phyloP scores from a whole-genome alignment of 1,284 basidiomycete species.

The Papiliotrema flavescens region DNA sequence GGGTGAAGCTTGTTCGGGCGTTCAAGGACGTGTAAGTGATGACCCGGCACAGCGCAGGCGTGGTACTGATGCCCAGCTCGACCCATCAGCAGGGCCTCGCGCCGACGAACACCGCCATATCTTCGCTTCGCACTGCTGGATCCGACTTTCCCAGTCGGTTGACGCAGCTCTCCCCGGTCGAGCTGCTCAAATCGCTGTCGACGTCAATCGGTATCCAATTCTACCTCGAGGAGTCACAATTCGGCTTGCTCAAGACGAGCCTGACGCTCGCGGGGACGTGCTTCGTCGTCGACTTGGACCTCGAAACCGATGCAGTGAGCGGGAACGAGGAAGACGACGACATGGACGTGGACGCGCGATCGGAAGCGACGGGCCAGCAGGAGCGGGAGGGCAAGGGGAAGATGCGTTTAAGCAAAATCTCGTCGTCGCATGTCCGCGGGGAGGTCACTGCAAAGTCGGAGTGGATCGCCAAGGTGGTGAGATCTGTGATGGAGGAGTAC shows the following conservation, averaged over 20 bases:
- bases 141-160: conserved; percentile 10
- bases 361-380: conserved; percentile 5
- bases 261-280: conserved; percentile 39
- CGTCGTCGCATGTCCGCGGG: conserved; percentile 31
- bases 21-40: conserved; percentile 33
- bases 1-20: conserved; percentile 19
- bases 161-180: conserved; percentile 18
- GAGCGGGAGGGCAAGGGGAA: conserved; percentile 17
- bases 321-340: conserved; percentile 26
- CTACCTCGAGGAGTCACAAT: conserved; percentile 44
- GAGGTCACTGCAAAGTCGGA: conserved; percentile 29
- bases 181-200: conserved; percentile 31
- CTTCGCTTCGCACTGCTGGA: not conserved
- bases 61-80: conserved; percentile 11
- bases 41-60: not conserved
- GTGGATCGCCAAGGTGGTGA: conserved; percentile 25
- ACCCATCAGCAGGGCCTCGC: conserved; percentile 30
- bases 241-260: conserved; percentile 35
- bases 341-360: conserved; percentile 6
- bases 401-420: conserved; percentile 32
- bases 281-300: conserved; percentile 44
- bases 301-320: conserved; percentile 28
- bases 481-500: conserved; percentile 22
- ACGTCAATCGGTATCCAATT: conserved; percentile 29
- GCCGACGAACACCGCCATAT: not conserved